These are phyloP conservation scores for Dissophora globulifera DNA, from an alignment of 192 early-diverging fungal genomes.

Conservation along the genomic window DNA sequence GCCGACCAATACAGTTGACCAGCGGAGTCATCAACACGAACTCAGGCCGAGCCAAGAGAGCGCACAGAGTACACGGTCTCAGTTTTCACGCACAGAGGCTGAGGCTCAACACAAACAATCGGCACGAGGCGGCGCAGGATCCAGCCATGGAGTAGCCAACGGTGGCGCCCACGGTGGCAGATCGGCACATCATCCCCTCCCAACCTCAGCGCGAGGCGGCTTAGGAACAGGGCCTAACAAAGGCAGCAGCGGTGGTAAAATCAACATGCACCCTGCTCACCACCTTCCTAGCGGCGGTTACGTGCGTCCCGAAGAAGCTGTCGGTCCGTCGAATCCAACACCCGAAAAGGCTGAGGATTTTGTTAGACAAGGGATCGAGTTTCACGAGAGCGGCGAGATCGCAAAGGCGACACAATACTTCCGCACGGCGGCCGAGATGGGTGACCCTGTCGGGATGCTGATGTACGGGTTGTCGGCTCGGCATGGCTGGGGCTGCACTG, in stretches of 20 bases:
- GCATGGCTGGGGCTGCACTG: conserved; percentile 82
- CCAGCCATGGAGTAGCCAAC: background rate
- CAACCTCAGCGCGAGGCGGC: conserved; percentile 13
- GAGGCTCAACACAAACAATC: background rate
- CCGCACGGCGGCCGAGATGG: conserved; percentile 70
- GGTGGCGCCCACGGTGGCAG: conserved; percentile 3
- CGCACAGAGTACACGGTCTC: conserved; percentile 8
- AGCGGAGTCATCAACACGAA: conserved; percentile 1
- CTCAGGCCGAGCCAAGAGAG: conserved; percentile 27
- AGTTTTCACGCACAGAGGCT: background rate
- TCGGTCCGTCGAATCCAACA: conserved; percentile 48
- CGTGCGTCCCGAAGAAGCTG: conserved; percentile 46
- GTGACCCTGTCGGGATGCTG: conserved; percentile 74
- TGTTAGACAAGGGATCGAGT: conserved; percentile 72
- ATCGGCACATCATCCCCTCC: conserved; percentile 14
- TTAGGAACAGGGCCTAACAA: background rate
- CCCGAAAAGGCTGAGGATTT: conserved; percentile 65
- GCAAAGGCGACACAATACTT: conserved; percentile 78
- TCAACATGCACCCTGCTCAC: conserved; percentile 44
- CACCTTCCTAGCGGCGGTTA: conserved; percentile 35
- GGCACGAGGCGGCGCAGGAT: background rate
- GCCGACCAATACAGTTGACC: background rate
- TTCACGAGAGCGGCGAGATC: conserved; percentile 75
- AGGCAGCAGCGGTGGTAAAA: background rate
- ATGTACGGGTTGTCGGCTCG: conserved; percentile 80